Evolutionary conservation across 2,329 filamentous ascomycete genomes (phyloP).

Genomic region (Aspergillus fructus): DNA sequence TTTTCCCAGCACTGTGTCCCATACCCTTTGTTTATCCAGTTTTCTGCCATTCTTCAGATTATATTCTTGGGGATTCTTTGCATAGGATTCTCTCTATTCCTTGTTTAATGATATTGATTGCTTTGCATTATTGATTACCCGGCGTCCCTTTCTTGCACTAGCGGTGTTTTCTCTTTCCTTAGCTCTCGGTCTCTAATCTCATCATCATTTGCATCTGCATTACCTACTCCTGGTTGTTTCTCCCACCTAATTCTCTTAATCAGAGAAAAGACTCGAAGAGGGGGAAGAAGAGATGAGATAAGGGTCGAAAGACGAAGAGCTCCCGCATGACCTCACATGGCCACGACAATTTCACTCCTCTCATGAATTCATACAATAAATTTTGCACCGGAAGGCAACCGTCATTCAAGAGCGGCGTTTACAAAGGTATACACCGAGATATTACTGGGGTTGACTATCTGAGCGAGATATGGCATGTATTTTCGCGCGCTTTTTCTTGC

Average conservation of each 20-base stretch:
- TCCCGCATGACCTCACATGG: background rate
- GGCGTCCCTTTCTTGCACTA: conserved; percentile 30
- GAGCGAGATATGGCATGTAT: conserved; percentile 1
- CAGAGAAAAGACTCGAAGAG: background rate
- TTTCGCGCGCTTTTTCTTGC: background rate
- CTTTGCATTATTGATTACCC: conserved; percentile 24
- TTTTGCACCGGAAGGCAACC: conserved; percentile 13
- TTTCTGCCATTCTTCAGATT: conserved; percentile 9
- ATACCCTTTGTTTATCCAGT: conserved; percentile 32
- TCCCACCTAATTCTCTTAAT: background rate
- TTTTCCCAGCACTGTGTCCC: conserved; percentile 27
- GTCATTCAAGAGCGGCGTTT: conserved; percentile 22
- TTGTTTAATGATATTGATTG: conserved; percentile 23
- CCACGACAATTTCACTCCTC: background rate
- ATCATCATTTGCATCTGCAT: conserved; percentile 8
- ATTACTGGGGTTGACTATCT: conserved; percentile 7
- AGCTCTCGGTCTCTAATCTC: conserved; percentile 13
- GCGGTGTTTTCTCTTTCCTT: conserved; percentile 22
- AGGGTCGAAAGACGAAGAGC: background rate
- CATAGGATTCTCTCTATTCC: conserved; percentile 11
- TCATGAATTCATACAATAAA: conserved; percentile 9
- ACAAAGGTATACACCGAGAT: conserved; percentile 26
- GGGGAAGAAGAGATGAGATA: background rate
- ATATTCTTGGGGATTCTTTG: conserved; percentile 7
- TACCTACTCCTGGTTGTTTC: background rate